Percentiles rank a stretch among this genome's conserved stretches.
These are phyloP conservation scores for Gentiana straminea DNA, from an alignment of 257 asterid genomes.

Conservation along the genomic window DNA sequence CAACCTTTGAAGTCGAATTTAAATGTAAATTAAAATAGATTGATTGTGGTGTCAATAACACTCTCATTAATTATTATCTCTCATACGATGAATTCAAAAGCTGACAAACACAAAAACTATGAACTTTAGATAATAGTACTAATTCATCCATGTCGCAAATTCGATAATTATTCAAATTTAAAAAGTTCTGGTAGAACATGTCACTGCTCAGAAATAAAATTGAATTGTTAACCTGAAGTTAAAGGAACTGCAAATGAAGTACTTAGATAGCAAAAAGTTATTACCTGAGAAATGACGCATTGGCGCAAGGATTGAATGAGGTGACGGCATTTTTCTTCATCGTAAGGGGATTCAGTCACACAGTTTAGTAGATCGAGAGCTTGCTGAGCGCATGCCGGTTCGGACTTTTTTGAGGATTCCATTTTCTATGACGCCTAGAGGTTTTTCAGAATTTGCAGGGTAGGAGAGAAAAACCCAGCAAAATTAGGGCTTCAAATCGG, in stretches of 20 bases:
- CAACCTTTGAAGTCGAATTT: too few species aligned
- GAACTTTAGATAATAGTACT: not conserved
- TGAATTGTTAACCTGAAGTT: not conserved
- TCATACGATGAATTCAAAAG: too few species aligned
- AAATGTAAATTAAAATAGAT: too few species aligned
- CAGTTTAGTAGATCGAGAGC: conserved; percentile 77
- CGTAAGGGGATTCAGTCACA: conserved; percentile 50
- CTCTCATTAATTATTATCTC: too few species aligned
- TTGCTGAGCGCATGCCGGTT: conserved; percentile 59
- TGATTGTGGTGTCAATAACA: too few species aligned
- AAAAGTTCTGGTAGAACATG: not conserved
- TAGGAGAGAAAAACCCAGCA: too few species aligned
- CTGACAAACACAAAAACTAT: not conserved
- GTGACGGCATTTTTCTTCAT: conserved; percentile 52
- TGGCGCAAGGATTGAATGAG: conserved; percentile 64
- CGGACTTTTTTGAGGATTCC: conserved; percentile 20
- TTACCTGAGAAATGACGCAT: conserved; percentile 61
- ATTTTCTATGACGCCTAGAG: not conserved
- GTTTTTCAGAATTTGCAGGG: not conserved
- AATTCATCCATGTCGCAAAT: not conserved
- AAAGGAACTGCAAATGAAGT: not conserved
- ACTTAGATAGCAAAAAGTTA: not conserved
- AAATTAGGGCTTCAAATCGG: conserved; percentile 3
- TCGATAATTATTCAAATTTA: not conserved
- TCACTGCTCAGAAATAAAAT: not conserved